Conservation (phyloP, 768 basidiomycete genomes). For the Russula vinacea region DNA sequence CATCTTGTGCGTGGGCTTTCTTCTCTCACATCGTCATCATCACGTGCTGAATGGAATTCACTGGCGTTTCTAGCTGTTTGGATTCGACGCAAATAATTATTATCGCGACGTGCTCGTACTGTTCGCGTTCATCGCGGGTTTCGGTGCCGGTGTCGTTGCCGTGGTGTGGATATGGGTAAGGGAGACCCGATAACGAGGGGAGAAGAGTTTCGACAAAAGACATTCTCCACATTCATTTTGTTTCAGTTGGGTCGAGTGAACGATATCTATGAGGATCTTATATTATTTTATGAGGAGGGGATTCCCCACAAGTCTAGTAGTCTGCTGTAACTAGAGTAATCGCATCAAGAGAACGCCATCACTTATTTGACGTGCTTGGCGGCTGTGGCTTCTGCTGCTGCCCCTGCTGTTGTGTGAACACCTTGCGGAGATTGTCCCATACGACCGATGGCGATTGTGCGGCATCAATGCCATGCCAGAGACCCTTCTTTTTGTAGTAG, state of each 20-base stretch:
- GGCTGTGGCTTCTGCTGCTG: constrained; percentile 3
- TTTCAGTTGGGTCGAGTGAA: not conserved
- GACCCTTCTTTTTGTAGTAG: constrained; percentile 88
- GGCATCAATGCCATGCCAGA: constrained; percentile 91
- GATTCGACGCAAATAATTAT: constrained; percentile 77
- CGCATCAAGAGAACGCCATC: not conserved
- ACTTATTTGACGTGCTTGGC: constrained; percentile 14
- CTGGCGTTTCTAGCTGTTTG: constrained; percentile 60
- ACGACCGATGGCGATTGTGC: constrained; percentile 90
- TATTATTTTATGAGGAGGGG: constrained; percentile 8
- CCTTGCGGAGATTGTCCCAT: constrained; percentile 74
- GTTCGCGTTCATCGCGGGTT: constrained; percentile 82
- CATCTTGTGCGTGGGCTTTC: constrained; percentile 51
- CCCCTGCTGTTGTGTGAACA: constrained; percentile 52
- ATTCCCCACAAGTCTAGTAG: constrained; percentile 9
- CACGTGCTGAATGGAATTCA: constrained; percentile 2
- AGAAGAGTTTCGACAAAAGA: not conserved
- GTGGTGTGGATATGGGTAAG: constrained; percentile 75
- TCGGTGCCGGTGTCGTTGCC: constrained; percentile 65
- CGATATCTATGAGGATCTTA: constrained; percentile 12
- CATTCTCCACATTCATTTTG: not conserved
- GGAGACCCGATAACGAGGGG: constrained; percentile 57
- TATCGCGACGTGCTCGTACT: constrained; percentile 86
- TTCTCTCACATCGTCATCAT: constrained; percentile 5
- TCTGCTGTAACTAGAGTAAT: constrained; percentile 11